Evolutionary conservation across 2,329 filamentous ascomycete species (phyloP).

Genomic region (Apiospora phragmitis): DNA sequence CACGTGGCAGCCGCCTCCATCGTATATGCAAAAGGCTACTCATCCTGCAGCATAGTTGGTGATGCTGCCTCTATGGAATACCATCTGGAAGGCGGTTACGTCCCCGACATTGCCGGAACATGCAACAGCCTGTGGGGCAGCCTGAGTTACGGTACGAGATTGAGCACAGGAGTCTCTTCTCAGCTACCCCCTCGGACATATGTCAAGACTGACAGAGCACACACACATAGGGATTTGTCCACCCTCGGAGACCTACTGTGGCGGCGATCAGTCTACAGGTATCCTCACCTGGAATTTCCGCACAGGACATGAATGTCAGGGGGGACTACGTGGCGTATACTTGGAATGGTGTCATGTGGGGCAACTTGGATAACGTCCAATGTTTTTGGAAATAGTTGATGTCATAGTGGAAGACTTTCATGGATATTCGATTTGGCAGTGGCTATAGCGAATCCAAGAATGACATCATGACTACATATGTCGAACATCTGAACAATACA

Average conservation of each 20-base stretch:
- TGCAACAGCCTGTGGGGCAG: background rate
- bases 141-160: background rate
- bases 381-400: background rate
- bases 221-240: background rate
- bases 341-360: background rate
- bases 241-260: background rate
- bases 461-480: no score
- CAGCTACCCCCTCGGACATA: background rate
- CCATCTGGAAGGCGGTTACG: background rate
- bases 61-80: background rate
- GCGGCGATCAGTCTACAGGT: background rate
- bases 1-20: background rate
- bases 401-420: no score
- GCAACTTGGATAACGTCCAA: background rate
- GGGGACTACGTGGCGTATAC: background rate
- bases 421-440: no score
- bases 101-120: background rate
- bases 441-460: background rate
- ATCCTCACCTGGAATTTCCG: background rate
- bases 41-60: background rate
- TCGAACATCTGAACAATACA: no score
- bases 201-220: background rate
- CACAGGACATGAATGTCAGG: background rate
- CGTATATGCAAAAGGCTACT: background rate
- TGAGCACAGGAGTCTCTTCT: background rate